Evolutionary conservation across 148 eudicot species (phyloP), one percentile per base, ranked within the genome.

Genomic region (Pharnaceum exiguum): DNA sequence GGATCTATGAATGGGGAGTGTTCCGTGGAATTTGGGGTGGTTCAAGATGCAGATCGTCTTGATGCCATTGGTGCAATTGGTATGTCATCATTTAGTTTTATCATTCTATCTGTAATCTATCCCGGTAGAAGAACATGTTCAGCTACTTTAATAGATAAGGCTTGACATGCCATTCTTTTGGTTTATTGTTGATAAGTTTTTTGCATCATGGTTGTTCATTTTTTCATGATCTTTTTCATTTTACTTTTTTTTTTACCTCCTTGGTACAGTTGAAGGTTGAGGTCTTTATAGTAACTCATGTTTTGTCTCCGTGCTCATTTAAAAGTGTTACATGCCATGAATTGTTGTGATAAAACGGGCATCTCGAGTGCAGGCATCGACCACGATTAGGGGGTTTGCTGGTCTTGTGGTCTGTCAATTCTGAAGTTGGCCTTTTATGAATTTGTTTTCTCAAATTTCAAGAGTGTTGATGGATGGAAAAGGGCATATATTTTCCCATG

Each of bases 21-120:
- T 37, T 74, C 77, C 31, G 49, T 78, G 51, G 96, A 93, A 65
- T 88, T 81, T 67, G 88, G 89, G 31, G 89, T 93, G 35, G 99
- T 93, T 56, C 99, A 93, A 82, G 99, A 93, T 85, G 99, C 99
- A 65, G 96, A 93, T 71, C 89, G 95, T 42, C 99, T 93, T 60
- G 99, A 93, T 76, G 99, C 99, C 38, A 88, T 93, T 77, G 98
- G 98, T 52, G 98, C 98, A 45, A 82, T 91, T 55, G 99, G 99
- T 93, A 76, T n/a, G n/a, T n/a, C n/a, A 61, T 55, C 55, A n/a
- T 24, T 30, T 31, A 42, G 39, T 39, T 37, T 24, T 9, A 13
- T 29, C 18, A 9, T 28, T 48, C 16, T 17, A 0, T 13, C 4
- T 1, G 32, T 15, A 38, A 2, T 33, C 16, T 15, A 35, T 35